Evolutionary conservation across 2,329 filamentous ascomycete species (phyloP).

Genomic region (Onygenales sp.): DNA sequence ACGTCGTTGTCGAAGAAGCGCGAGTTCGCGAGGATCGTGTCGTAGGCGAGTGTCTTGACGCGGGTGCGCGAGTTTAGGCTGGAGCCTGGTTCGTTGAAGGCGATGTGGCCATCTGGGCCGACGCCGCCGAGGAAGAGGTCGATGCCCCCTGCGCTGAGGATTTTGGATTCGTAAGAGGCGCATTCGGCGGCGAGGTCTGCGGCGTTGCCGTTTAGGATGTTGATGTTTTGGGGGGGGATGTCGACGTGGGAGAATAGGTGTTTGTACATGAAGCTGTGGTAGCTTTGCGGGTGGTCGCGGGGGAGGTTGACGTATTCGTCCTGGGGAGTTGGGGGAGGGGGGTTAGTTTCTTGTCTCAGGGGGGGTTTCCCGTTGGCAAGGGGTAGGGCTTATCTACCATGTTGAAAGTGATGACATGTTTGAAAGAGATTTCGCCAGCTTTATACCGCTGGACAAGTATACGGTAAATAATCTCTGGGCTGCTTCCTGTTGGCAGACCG

Average conservation of each 20-base stretch:
- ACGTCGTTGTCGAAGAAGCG: conserved; percentile 73
- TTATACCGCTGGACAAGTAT: conserved; percentile 51
- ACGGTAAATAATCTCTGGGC: conserved; percentile 68
- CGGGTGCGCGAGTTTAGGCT: conserved; percentile 67
- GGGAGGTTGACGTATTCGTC: conserved; percentile 82
- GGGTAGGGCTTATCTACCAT: conserved; percentile 49
- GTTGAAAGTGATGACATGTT: conserved; percentile 85
- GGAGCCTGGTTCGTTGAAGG: conserved; percentile 83
- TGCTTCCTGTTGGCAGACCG: conserved; percentile 74
- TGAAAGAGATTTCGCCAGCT: conserved; percentile 60
- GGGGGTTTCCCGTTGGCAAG: background rate
- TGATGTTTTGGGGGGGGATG: conserved; percentile 69
- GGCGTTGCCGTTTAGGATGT: conserved; percentile 76
- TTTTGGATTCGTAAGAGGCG: conserved; percentile 68
- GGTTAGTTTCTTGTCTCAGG: background rate
- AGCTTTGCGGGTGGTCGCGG: conserved; percentile 73
- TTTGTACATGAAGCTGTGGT: conserved; percentile 90
- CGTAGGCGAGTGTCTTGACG: conserved; percentile 79
- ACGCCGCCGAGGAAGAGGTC: conserved; percentile 80
- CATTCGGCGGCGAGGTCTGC: conserved; percentile 67
- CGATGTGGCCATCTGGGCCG: conserved; percentile 78
- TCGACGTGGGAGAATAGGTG: conserved; percentile 83
- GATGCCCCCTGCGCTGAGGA: conserved; percentile 65
- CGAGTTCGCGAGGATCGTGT: conserved; percentile 78
- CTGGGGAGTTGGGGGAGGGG: conserved; percentile 26